Percentiles rank a stretch among this genome's conserved stretches.
Evolutionary conservation across 225 moss, liverwort and hornwort species (phyloP).

Genomic region (Marchantia paleacea): DNA sequence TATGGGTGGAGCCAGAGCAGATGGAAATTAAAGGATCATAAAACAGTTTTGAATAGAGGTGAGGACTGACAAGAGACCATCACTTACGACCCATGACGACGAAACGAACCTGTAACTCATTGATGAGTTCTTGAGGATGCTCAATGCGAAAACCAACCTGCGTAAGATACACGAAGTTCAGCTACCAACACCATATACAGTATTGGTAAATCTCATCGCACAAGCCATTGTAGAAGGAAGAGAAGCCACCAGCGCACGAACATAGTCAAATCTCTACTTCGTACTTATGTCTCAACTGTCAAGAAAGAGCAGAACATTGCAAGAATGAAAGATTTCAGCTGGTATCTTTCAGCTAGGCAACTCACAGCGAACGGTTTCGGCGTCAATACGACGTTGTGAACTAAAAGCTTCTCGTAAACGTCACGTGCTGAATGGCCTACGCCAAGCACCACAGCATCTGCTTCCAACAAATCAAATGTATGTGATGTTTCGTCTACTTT

Average conservation of each 20-base stretch:
- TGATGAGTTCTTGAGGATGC: slow-evolving; percentile 97
- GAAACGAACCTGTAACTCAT: slow-evolving; percentile 81
- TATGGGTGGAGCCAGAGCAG: too few species aligned
- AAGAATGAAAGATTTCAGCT: too few species aligned
- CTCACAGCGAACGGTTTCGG: slow-evolving; percentile 88
- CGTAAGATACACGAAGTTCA: background rate
- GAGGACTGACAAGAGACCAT: too few species aligned
- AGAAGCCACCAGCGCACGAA: background rate
- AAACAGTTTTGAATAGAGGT: too few species aligned
- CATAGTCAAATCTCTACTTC: too few species aligned
- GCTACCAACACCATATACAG: background rate
- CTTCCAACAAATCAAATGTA: slow-evolving; percentile 45
- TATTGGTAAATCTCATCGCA: background rate
- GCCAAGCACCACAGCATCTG: slow-evolving; percentile 87
- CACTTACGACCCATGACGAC: too few species aligned
- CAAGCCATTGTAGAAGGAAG: background rate
- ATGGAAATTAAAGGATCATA: too few species aligned
- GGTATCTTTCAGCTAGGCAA: background rate
- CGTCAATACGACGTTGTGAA: slow-evolving; percentile 78
- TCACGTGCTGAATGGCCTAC: slow-evolving; percentile 98
- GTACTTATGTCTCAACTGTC: too few species aligned
- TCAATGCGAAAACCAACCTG: slow-evolving; percentile 96
- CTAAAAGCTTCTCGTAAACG: slow-evolving; percentile 70
- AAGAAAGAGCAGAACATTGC: too few species aligned
- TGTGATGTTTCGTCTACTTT: slow-evolving; percentile 33